Base-by-base conservation (phyloP, 1,284 basidiomycete genomes). In the Rhizoctonia solani region DNA sequence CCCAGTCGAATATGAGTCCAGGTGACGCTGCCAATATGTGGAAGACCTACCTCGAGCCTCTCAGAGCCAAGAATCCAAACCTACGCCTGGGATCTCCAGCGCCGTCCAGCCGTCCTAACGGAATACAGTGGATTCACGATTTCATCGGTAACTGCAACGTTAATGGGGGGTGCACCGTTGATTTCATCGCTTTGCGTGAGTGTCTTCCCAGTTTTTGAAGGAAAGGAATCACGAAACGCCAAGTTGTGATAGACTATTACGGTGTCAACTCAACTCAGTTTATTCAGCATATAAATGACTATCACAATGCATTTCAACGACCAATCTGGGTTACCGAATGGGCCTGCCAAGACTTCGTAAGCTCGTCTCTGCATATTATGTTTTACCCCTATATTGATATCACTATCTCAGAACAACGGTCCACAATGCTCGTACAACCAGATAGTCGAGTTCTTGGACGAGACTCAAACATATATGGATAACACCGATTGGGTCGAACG, bases 151-250 rank as follows among this genome's bases (percentile, higher is more conserved):
- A 74, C 19, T 82, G 81, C n/a, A n/a, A n/a, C n/a, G n/a, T n/a
- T 70, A 66, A 71, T 16, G 77, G 77, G 9, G 76, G 76, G 0
- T 82, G 81, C 69, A 76, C 76, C 27, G 75, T 80, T 4, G 80
- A 82, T 71, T 80, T 81, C 69, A 74, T 81, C 34, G 78, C 80
- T 9, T 58, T 81, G 25, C 80, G 78, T 74, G 74, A 72, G n/a
- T n/a, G 77, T 66, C 37, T n/a, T 25, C 29, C 21, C 14, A 25
- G 3, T 81, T 80, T 2, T 4, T 8, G n/a, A 72, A 79, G 11
- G 72, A 82, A 0, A 30, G 16, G 6, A 59, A 34, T 49, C 16
- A 21, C n/a, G 16, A 47, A 50, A 11, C 11, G 11, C 8, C 11
- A 11, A 46, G 5, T 46, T 9, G 13, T 21, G 8, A 6, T 14